A percentile compares a stretch with the other conserved stretches of the same genome.
Conservation (phyloP, 2,329 filamentous ascomycete genomes). For the Leptographium galeiforme region DNA sequence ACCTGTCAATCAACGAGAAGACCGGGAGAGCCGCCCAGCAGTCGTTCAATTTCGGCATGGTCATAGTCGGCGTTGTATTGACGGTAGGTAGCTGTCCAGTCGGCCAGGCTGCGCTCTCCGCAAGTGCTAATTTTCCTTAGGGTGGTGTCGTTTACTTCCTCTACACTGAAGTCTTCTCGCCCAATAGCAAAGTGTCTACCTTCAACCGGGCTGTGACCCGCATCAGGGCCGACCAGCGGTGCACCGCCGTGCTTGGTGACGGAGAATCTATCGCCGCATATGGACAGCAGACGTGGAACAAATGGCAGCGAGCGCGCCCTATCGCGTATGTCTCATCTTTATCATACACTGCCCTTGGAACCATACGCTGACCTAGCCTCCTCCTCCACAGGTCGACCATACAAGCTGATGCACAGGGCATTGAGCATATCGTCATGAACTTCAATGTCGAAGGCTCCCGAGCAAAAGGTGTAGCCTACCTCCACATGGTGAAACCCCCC, state of each 20-base stretch:
- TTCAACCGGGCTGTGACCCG: conserved; percentile 79
- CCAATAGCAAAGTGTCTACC: conserved; percentile 72
- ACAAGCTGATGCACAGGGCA: conserved; percentile 59
- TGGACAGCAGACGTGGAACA: conserved; percentile 68
- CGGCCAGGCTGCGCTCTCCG: not conserved
- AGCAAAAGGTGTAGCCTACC: conserved; percentile 57
- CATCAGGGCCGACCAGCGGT: conserved; percentile 59
- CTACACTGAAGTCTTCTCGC: conserved; percentile 70
- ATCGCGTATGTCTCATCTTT: conserved; percentile 32
- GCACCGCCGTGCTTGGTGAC: conserved; percentile 62
- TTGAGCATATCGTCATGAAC: conserved; percentile 70
- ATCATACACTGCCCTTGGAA: not conserved
- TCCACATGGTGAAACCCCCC: conserved; percentile 62
- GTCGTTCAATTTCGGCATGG: conserved; percentile 72
- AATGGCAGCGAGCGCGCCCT: conserved; percentile 59
- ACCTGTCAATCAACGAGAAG: conserved; percentile 67
- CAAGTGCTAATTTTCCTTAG: conserved; percentile 24
- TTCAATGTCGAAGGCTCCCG: conserved; percentile 75
- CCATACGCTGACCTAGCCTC: not conserved
- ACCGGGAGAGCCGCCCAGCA: conserved; percentile 77
- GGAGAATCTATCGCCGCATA: conserved; percentile 63
- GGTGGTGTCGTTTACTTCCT: conserved; percentile 66
- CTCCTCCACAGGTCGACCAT: conserved; percentile 42
- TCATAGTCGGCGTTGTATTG: conserved; percentile 59
- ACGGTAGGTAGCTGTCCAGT: conserved; percentile 41